Evolutionary conservation across 192 early-diverging fungal species (phyloP).

Genomic region (Paraglomus occultum): DNA sequence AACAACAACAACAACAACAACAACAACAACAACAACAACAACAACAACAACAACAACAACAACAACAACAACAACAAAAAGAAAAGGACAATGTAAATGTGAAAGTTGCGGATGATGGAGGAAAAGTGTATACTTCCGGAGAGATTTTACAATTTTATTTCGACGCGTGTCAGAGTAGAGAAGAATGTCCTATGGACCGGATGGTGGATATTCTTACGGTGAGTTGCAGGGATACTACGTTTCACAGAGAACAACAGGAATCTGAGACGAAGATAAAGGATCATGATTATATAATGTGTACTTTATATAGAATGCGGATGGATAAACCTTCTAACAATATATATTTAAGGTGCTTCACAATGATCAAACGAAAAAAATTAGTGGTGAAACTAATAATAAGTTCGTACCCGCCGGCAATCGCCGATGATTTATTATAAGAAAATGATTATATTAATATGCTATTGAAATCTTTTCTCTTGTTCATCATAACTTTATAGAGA

Average conservation of each 20-base stretch:
- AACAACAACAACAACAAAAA: conserved; percentile 19
- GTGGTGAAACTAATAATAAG: too few species aligned
- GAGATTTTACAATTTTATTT: conserved; percentile 46
- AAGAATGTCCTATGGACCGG: conserved; percentile 41
- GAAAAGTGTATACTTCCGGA: conserved; percentile 41
- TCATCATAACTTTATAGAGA: neutral
- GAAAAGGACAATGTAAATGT: conserved; percentile 29
- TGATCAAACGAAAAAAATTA: too few species aligned
- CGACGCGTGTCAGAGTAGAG: conserved; percentile 40
- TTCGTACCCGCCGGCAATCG: too few species aligned
- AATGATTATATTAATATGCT: neutral
- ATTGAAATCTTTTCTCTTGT: neutral
- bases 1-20: too few species aligned
- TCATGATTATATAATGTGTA: too few species aligned
- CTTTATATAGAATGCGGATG: too few species aligned
- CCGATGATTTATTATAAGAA: neutral
- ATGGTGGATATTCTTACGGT: conserved; percentile 34
- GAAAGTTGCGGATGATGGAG: conserved; percentile 33
- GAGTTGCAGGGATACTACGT: conserved; percentile 1
- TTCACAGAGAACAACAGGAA: too few species aligned
- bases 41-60: neutral
- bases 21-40: too few species aligned
- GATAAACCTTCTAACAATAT: too few species aligned
- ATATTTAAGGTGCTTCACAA: too few species aligned
- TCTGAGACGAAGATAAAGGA: too few species aligned